These are phyloP conservation scores for Mrakia blollopis DNA, from an alignment of 768 basidiomycete genomes.

Conservation along the genomic window DNA sequence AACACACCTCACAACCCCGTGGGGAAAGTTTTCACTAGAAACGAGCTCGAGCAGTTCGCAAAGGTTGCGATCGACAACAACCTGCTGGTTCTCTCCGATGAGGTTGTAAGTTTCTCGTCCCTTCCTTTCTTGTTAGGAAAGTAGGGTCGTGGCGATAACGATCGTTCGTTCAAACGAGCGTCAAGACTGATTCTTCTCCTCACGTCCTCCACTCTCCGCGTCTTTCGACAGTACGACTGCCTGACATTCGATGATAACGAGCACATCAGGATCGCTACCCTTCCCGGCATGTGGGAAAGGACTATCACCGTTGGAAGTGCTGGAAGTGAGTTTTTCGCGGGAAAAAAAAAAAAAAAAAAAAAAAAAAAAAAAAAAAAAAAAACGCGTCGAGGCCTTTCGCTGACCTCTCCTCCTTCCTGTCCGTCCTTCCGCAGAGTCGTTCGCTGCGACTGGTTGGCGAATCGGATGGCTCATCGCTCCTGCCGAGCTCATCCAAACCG, in stretches of 20 bases:
- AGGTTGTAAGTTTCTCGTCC: conserved; percentile 66
- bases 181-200: not conserved
- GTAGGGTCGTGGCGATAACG: too few species aligned
- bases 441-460: conserved; percentile 96
- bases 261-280: conserved; percentile 82
- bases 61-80: conserved; percentile 85
- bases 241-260: conserved; percentile 81
- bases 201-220: not conserved
- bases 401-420: not conserved
- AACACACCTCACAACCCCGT: conserved; percentile 83
- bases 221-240: conserved; percentile 72
- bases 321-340: conserved; percentile 71
- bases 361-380: too few species aligned
- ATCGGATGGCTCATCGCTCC: conserved; percentile 92
- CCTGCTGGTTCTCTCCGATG: conserved; percentile 86
- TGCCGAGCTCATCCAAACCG: conserved; percentile 70
- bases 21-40: conserved; percentile 87
- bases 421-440: conserved; percentile 69
- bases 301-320: conserved; percentile 95
- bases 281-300: conserved; percentile 99
- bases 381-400: not conserved
- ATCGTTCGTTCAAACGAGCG: too few species aligned
- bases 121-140: not conserved
- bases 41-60: conserved; percentile 80
- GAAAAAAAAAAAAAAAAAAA: too few species aligned